Base-by-base conservation (phyloP, 129 eudicot species). In the Helianthus annuus region DNA sequence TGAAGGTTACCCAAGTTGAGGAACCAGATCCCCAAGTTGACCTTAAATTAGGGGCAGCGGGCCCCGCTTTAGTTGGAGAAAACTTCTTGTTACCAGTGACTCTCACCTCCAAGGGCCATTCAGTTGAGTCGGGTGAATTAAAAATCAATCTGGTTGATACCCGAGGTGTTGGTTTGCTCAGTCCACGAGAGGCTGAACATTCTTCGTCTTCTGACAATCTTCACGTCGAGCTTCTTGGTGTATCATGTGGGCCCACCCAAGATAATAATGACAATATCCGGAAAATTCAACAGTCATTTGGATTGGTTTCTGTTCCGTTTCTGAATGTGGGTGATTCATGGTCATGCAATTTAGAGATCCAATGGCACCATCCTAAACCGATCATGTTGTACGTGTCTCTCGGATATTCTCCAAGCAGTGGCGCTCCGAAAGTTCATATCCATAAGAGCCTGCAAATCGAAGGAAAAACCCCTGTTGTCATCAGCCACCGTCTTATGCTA, bases 1-100 rank as follows among this genome's bases (percentile, higher is more conserved):
- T 84, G 85, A 94, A 90, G 71, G 96, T 91, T 55, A 88, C 88
- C 70, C 99, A 94, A 79, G 89, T 94, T 10, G 99, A 94, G 78
- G 99, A 94, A 73, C 94, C 99, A 4, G 97, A 94, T 53, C 96
- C 99, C 15, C 93, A 81, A 79, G 96, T 90, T 16, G 97, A 94
- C 73, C 82, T 94, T 15, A 78, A 76, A 13, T 77, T 94, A 59
- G 93, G 68, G 66, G 87, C 97, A 16, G 66, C 44, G 7, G 96
- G 97, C 56, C 91, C 96, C 39, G 99, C 99, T 69, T 85, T 94
- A 64, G 96, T 90, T 65, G 99, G 99, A 19, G 99, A 94, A 71
- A 84, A 67, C 81, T 94, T 90, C 76, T 66, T 84, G 57, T 79
- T 94, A 64, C 99, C 99, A 0, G 94, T 94, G 36, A 88, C 86